Evolutionary conservation across 768 basidiomycete genomes (phyloP), one percentile per base, ranked within the genome.

Genomic region (Tricholoma furcatifolium): DNA sequence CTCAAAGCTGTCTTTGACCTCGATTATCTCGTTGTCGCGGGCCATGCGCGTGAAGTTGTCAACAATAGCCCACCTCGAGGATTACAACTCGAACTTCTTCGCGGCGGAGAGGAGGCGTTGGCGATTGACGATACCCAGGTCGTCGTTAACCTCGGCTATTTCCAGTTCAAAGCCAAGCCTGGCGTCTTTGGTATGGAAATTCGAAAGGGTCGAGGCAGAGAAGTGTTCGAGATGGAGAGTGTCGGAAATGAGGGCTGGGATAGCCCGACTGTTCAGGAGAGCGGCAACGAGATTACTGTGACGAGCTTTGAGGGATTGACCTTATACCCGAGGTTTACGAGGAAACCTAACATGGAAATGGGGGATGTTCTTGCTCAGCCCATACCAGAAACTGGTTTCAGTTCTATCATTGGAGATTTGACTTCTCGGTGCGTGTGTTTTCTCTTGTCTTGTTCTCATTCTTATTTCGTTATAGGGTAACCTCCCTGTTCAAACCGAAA

Each of bases 91-190:
- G 88, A 97, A 63, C 81, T 99, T 1, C 73, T 81, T 3, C 73
- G 70, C 11, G 66, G 71, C 23, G 54, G 54, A 30, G 21, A 52
- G n/a, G 74, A 77, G 53, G 61, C 65, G 17, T 62, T 62, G 1
- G 70, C 78, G 4, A 74, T 95, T 12, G 91, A 89, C 6, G 94
- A 97, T 60, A 98, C 97, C 0, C 88, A 85, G 53, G 87, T 98
- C 35, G 91, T 97, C 50, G 93, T 89, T 4, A 99, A 98, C 65
- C 74, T 98, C 5, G 97, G 97, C 2, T 99, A 99, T 68, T 72
- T 98, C 50, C 97, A 99, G 65, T 94, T 98, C 74, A 93, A 93
- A 66, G 88, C 91, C 1, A 88, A 81, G 49, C 97, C 97, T 0
- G 97, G 97, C 1, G 84, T 91, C 0, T 95, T 88, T 73, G 74